Percentiles rank a stretch among this genome's conserved stretches.
Conservation (phyloP, 1,284 basidiomycete genomes). For the Heterobasidion irregulare region DNA sequence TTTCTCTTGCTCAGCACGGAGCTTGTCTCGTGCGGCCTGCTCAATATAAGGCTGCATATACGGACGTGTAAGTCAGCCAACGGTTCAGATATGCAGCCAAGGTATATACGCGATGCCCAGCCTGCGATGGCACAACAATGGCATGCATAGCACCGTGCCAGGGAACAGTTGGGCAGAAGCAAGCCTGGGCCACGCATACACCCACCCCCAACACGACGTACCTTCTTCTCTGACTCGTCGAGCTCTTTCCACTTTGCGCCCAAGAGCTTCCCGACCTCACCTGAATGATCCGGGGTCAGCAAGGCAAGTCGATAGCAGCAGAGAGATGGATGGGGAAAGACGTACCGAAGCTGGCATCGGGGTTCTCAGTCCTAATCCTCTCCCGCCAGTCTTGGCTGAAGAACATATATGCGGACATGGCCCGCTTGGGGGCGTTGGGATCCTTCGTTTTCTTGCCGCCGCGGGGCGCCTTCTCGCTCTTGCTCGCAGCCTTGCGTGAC, state of each 20-base stretch:
- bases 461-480: constrained; percentile 49
- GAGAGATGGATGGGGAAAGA: constrained; percentile 8
- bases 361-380: constrained; percentile 92
- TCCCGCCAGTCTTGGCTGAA: constrained; percentile 95
- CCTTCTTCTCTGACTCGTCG: constrained; percentile 67
- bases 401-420: constrained; percentile 97
- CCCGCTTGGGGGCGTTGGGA: constrained; percentile 81
- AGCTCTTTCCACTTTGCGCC: constrained; percentile 71
- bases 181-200: constrained; percentile 7
- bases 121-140: neutral
- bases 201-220: constrained; percentile 17
- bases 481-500: constrained; percentile 69
- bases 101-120: neutral
- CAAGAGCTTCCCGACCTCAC: constrained; percentile 64
- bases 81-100: neutral
- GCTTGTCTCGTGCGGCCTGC: constrained; percentile 82
- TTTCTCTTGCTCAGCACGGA: constrained; percentile 78
- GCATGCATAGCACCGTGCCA: neutral
- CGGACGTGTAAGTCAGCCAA: neutral
- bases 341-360: constrained; percentile 86
- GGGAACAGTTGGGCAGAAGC: neutral
- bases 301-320: constrained; percentile 10
- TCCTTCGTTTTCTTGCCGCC: constrained; percentile 60
- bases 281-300: constrained; percentile 18
- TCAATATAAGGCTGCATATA: constrained; percentile 80